Evolutionary conservation across 1,139 yeast species (phyloP).

Genomic region (Debaryomyces nepalensis): DNA sequence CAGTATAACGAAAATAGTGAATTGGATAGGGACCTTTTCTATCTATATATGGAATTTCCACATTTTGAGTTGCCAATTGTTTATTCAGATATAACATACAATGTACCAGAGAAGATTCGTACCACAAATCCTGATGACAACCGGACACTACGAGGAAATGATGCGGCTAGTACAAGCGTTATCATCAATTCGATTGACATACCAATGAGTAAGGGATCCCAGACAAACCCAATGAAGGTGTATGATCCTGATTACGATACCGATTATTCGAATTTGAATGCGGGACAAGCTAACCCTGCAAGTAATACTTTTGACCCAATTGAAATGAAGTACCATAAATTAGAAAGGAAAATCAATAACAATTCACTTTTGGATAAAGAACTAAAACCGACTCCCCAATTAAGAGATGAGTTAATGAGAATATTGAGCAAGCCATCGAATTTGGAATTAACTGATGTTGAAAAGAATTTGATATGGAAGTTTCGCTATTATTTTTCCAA

Average conservation of each 20-base stretch:
- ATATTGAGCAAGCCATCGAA: conserved; percentile 84
- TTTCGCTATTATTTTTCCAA: conserved; percentile 84
- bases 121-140: neutral
- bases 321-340: conserved; percentile 80
- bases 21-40: conserved; percentile 36
- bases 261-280: conserved; percentile 16
- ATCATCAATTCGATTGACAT: conserved; percentile 44
- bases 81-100: conserved; percentile 59
- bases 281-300: conserved; percentile 17
- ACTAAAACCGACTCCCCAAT: conserved; percentile 83
- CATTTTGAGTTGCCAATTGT: conserved; percentile 83
- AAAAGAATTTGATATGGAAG: conserved; percentile 89
- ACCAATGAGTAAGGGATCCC: conserved; percentile 25
- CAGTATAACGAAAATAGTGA: conserved; percentile 25
- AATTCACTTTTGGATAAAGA: conserved; percentile 80
- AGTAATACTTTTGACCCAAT: conserved; percentile 65
- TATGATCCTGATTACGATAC: conserved; percentile 47
- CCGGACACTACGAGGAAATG: conserved; percentile 15
- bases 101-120: conserved; percentile 20
- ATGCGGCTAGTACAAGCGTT: conserved; percentile 27
- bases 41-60: conserved; percentile 70
- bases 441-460: conserved; percentile 77
- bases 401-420: conserved; percentile 70
- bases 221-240: conserved; percentile 25
- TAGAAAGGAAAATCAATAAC: conserved; percentile 79